Base-by-base conservation (phyloP, 495 filamentous ascomycete species). In the Penicillium nucicola region DNA sequence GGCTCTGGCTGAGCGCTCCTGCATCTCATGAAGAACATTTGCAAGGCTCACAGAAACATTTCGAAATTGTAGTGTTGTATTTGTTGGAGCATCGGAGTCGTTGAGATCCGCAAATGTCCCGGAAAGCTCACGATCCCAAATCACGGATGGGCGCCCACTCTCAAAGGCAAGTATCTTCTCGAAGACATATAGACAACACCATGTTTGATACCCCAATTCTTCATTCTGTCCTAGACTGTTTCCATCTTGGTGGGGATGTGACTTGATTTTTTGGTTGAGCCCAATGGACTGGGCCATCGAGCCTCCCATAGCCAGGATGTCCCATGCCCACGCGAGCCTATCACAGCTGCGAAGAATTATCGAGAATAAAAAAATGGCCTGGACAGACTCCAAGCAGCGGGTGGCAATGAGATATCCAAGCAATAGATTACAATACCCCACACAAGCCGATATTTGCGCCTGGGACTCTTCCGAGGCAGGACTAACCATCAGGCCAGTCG, bases 241-340 rank as follows among this genome's bases (percentile, higher is more conserved):
- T 19, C 11, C 11, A 33, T 33, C n/a, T n/a, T 3, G 31, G 2
- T 9, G 31, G 11, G 11, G 31, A 6, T 12, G 37, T 42, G 20
- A 11, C n/a, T 14, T 18, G 5, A 6, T 22, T 23, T n/a, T 34
- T 10, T 50, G 42, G 13, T 50, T 55, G 1, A 55, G 32, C 1
- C 46, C 52, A 15, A 55, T 40, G 1, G 52, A 55, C 22, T 55
- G 52, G 7, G 52, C 52, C 41, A 55, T 45, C 4, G 52, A 55
- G 1, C 45, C 47, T 2, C 40, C 46, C 52, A 55, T 55, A n/a
- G n/a, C n/a, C n/a, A n/a, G n/a, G n/a, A n/a, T n/a, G n/a, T n/a
- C n/a, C n/a, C n/a, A n/a, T n/a, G n/a, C n/a, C n/a, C n/a, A n/a
- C n/a, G n/a, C n/a, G n/a, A n/a, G n/a, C n/a, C n/a, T n/a, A n/a